Evolutionary conservation across 257 asterid genomes (phyloP), one percentile per base, ranked within the genome.

Genomic region (Echium plantagineum): DNA sequence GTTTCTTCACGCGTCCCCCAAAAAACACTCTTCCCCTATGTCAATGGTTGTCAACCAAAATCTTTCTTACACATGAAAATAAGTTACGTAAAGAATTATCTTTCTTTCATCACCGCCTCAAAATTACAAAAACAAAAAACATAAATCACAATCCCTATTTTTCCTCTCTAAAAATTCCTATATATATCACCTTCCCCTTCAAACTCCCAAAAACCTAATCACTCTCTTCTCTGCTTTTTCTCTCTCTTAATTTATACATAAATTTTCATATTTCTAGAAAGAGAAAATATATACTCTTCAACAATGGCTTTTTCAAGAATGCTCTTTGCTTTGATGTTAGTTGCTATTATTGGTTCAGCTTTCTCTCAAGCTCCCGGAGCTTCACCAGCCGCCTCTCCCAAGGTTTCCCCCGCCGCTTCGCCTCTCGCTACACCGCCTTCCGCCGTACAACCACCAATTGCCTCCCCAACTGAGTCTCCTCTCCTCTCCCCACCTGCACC

Each of bases 361-460:
- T 30, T 73, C 0, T 71, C 77, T 68, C 85, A 82, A 62, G 73
- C 82, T 26, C 89, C 89, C 16, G 78, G 69, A 66, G 71, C 73
- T 13, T 68, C 83, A 12, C 89, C 89, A 16, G 21, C 61, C 0
- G 75, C 80, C 58, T 9, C 85, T 22, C 74, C 76, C 1, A 52
- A 28, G 5, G 7, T 6, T 28, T 28, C 68, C 15, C 77, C 81
- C 1, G 71, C 69, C 0, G 60, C 75, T 0, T 10, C 71, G 0
- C 74, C 77, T 0, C 69, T 66, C 4, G 59, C 69, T 9, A 21
- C 69, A 8, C 81, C 84, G 9, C 81, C 85, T 4, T 59, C 67
- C 24, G 21, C 61, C 17, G 64, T 28, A 21, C 17, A 4, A 7
- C 63, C 77, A 55, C 77, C 74, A 20, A 54, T 18, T 35, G 63